Base-by-base conservation (phyloP, 2,329 filamentous ascomycete genomes). In the Fusarium sarcochroum region DNA sequence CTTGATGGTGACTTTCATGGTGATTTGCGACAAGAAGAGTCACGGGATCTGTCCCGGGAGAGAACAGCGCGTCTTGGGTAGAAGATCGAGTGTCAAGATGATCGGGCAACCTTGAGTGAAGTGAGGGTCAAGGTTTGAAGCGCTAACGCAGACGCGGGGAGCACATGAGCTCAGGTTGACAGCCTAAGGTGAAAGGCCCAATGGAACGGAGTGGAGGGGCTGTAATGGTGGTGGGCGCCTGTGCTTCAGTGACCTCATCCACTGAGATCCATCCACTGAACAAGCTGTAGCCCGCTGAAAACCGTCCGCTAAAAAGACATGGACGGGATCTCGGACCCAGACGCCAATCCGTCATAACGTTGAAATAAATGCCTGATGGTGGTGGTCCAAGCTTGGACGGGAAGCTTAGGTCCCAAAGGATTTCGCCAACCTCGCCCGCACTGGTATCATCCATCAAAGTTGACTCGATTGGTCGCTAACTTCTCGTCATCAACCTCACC, bases 1-100 rank as follows among this genome's bases (percentile, higher is more conserved):
- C 76, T 91, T 93, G 81, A 98, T 96, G 47, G 90, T 96, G 83
- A 98, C 93, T 82, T 97, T 98, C 96, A 99, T 99, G 53, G 52
- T 78, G 69, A 49, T 54, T 45, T 42, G 53, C 37, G 52, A 34
- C 30, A 32, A 30, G 48, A 25, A 8, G 69, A 70, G 55, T 54
- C 57, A 68, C 48, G 47, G 50, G 64, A 38, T 40, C 11, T 54
- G 47, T 50, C 37, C 11, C 38, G 18, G 27, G 25, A 53, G 35
- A 53, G 51, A 48, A 25, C 44, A 34, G 34, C 32, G 21, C 41
- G 56, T 23, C 46, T 40, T 35, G 53, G 14, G 47, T 23, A 18
- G 44, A 48, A 45, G 38, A 30, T 51, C 21, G 44, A 65, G 57
- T 58, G 58, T 68, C 58, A 51, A 53, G 62, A 66, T 71, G 58